Evolutionary conservation across 768 basidiomycete genomes (phyloP).

Genomic region (Glaciozyma martinii): DNA sequence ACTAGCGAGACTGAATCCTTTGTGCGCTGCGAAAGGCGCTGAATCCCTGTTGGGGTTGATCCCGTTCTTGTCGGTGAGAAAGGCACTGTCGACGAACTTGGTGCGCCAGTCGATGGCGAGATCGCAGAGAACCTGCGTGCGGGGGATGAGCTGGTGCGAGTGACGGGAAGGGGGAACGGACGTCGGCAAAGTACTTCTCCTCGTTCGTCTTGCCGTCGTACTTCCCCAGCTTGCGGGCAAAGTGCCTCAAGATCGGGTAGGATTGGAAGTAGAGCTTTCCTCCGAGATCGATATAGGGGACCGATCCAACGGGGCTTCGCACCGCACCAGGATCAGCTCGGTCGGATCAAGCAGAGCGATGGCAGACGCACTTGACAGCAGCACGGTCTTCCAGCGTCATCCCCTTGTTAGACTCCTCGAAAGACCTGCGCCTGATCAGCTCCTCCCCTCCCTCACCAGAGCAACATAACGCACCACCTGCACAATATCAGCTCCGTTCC

Average conservation of each 20-base stretch:
- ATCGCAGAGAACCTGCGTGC: background rate
- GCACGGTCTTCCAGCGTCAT: background rate
- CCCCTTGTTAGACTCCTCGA: conserved; percentile 5
- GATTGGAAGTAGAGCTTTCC: conserved; percentile 5
- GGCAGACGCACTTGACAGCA: background rate
- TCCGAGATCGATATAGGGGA: conserved; percentile 4
- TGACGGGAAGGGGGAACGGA: background rate
- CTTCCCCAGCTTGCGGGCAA: conserved; percentile 2
- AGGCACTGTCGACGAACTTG: conserved; percentile 8
- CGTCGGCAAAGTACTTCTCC: conserved; percentile 10
- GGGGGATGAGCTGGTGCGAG: background rate
- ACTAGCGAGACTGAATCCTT: background rate
- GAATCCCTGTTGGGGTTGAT: background rate
- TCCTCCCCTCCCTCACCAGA: background rate
- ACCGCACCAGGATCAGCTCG: background rate
- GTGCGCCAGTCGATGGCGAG: conserved; percentile 10
- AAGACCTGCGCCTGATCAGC: background rate
- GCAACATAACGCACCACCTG: background rate
- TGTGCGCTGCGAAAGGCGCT: background rate
- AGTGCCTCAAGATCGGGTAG: conserved; percentile 4
- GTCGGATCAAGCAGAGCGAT: background rate
- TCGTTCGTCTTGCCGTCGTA: conserved; percentile 15
- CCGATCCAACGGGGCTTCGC: background rate
- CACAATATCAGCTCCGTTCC: background rate
- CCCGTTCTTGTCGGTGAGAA: background rate